phyloP scores from a whole-genome alignment of 2,329 filamentous ascomycete species.

The Blastomyces emzantsi region DNA sequence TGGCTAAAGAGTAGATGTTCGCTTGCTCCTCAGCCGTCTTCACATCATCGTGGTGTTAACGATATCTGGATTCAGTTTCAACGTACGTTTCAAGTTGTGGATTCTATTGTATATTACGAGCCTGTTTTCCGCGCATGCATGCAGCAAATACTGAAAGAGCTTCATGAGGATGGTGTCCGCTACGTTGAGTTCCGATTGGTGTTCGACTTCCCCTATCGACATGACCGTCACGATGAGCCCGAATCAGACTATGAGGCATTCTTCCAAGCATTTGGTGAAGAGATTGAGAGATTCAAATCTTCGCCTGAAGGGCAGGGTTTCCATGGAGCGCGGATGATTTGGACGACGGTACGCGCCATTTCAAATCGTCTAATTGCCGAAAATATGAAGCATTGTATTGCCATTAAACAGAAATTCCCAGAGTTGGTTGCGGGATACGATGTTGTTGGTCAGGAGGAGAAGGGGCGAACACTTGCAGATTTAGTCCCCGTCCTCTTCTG shows the following conservation, averaged over 20 bases:
- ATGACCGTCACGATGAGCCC: slow-evolving; percentile 52
- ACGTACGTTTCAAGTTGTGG: slow-evolving; percentile 63
- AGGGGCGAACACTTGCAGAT: slow-evolving; percentile 64
- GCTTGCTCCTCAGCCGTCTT: slow-evolving; percentile 61
- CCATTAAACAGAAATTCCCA: slow-evolving; percentile 54
- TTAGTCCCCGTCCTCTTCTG: slow-evolving; percentile 80
- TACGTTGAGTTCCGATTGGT: slow-evolving; percentile 77
- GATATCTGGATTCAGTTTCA: slow-evolving; percentile 78
- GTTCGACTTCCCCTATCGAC: slow-evolving; percentile 63
- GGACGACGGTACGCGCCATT: slow-evolving; percentile 58
- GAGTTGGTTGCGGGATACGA: slow-evolving; percentile 59
- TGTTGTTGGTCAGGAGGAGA: slow-evolving; percentile 79
- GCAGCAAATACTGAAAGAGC: slow-evolving; percentile 57
- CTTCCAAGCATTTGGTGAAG: slow-evolving; percentile 66
- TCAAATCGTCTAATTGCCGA: slow-evolving; percentile 1
- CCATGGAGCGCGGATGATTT: slow-evolving; percentile 78
- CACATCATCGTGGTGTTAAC: slow-evolving; percentile 75
- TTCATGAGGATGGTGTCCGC: slow-evolving; percentile 71
- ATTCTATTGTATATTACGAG: slow-evolving; percentile 76
- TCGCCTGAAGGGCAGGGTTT: slow-evolving; percentile 64
- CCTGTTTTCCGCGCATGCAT: slow-evolving; percentile 76
- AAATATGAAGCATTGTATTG: slow-evolving; percentile 75
- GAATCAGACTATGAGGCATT: slow-evolving; percentile 61
- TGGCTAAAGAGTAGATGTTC: slow-evolving; percentile 69
- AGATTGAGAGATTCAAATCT: slow-evolving; percentile 64